These are phyloP conservation scores for Isabelozyma pseudorhagii DNA, from an alignment of 805 yeast species.

Conservation along the genomic window DNA sequence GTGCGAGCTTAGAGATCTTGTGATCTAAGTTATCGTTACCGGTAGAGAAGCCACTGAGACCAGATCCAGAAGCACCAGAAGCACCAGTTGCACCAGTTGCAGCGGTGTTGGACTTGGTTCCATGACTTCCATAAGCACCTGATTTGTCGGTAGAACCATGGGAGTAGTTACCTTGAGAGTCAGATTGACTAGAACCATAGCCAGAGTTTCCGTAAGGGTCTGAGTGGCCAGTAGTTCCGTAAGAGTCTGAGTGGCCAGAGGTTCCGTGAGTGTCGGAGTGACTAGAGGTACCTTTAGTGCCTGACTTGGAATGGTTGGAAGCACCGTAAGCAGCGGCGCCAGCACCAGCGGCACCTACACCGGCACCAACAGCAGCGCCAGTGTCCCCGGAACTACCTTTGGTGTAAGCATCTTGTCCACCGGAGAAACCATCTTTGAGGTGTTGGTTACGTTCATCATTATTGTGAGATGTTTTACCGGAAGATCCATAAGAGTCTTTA, in stretches of 20 bases:
- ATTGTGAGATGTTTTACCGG: constrained; percentile 10
- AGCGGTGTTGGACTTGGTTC: constrained; percentile 1
- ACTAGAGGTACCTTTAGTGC: constrained; percentile 5
- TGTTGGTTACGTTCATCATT: not conserved
- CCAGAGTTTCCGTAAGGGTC: constrained; percentile 5
- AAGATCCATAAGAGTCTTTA: constrained; percentile 6
- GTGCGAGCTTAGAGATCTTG: constrained; percentile 32
- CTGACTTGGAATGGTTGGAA: constrained; percentile 4
- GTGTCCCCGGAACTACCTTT: constrained; percentile 5
- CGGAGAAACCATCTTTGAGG: not conserved
- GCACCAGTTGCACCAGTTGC: not conserved
- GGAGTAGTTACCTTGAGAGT: constrained; percentile 7
- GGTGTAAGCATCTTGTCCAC: constrained; percentile 1
- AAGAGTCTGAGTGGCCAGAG: constrained; percentile 3
- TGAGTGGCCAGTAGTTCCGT: constrained; percentile 2
- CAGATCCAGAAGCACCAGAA: constrained; percentile 4
- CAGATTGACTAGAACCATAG: not conserved
- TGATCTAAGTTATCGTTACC: constrained; percentile 34
- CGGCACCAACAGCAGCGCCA: constrained; percentile 1
- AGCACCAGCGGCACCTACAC: constrained; percentile 6
- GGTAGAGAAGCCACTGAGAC: constrained; percentile 24
- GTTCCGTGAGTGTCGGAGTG: constrained; percentile 3
- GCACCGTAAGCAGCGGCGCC: constrained; percentile 8
- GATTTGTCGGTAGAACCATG: constrained; percentile 10
- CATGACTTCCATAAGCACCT: constrained; percentile 3